Evolutionary conservation across 345 rosid genomes (phyloP).

Genomic region (Eutrema heterophyllum): DNA sequence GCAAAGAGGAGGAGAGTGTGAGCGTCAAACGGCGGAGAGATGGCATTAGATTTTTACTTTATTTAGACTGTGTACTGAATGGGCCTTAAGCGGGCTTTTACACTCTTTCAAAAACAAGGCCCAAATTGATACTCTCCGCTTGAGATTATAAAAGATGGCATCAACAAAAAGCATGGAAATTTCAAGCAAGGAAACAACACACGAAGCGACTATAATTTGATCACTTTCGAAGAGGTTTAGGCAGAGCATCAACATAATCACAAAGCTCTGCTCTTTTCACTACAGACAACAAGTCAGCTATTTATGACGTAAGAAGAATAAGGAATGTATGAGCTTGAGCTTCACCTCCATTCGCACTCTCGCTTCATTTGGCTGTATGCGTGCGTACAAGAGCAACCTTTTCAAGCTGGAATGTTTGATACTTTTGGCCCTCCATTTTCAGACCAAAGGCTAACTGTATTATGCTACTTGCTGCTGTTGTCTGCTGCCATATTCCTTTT

Average conservation of each 20-base stretch:
- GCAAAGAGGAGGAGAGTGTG: neutral
- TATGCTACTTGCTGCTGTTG: conserved; percentile 25
- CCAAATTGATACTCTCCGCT: neutral
- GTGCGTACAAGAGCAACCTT: neutral
- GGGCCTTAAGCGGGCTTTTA: conserved; percentile 8
- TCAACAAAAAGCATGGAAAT: neutral
- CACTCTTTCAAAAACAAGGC: neutral
- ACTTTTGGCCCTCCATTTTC: neutral
- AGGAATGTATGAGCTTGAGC: neutral
- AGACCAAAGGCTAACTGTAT: neutral
- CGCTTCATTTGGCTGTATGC: neutral
- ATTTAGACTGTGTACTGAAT: neutral
- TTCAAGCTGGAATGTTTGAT: neutral
- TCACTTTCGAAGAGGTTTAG: neutral
- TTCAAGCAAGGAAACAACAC: neutral
- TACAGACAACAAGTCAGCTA: conserved; percentile 11
- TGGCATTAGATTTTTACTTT: neutral
- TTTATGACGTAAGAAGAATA: neutral
- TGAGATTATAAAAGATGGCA: neutral
- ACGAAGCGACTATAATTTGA: neutral
- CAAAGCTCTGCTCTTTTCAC: conserved; percentile 17
- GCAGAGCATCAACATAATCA: conserved; percentile 25
- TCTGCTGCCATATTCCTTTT: conserved; percentile 62
- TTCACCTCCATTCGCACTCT: conserved; percentile 6
- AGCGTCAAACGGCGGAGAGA: neutral